Percentiles rank a stretch among this genome's conserved stretches.
phyloP scores from a whole-genome alignment of 106 monocot species.

The Phalaenopsis aphrodite region DNA sequence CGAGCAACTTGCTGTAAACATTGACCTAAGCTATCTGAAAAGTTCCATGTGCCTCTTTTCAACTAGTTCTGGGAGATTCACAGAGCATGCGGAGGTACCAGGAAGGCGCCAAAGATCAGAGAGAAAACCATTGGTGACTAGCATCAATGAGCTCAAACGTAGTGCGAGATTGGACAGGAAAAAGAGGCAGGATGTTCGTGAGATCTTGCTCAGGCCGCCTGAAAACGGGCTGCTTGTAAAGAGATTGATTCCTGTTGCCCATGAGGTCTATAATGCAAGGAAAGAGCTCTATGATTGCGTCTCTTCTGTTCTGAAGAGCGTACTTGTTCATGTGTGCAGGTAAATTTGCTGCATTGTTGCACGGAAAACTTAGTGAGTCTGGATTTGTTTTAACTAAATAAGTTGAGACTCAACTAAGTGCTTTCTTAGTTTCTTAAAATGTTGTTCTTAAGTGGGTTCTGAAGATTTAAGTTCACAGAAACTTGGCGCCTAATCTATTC shows the following conservation, averaged over 20 bases:
- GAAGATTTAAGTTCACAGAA: no score
- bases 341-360: conserved; percentile 5
- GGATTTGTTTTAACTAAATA: not conserved
- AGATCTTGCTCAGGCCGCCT: conserved; percentile 30
- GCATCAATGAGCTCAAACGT: conserved; percentile 40
- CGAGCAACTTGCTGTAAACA: not conserved
- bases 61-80: not conserved
- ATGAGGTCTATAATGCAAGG: conserved; percentile 28
- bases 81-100: conserved; percentile 9
- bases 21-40: conserved; percentile 1
- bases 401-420: not conserved
- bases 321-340: conserved; percentile 39
- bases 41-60: not conserved
- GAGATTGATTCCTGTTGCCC: conserved; percentile 30
- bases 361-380: not conserved
- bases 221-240: conserved; percentile 41
- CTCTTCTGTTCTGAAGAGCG: conserved; percentile 5
- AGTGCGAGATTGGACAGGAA: conserved; percentile 14
- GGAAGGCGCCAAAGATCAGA: conserved; percentile 9
- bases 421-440: not conserved
- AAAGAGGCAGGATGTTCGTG: conserved; percentile 24
- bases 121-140: conserved; percentile 37
- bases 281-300: conserved; percentile 22
- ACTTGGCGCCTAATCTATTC: no score
- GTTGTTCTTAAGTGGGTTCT: no score